These are phyloP conservation scores for Echria macrotheca DNA, from an alignment of 495 filamentous ascomycete genomes.

Conservation along the genomic window DNA sequence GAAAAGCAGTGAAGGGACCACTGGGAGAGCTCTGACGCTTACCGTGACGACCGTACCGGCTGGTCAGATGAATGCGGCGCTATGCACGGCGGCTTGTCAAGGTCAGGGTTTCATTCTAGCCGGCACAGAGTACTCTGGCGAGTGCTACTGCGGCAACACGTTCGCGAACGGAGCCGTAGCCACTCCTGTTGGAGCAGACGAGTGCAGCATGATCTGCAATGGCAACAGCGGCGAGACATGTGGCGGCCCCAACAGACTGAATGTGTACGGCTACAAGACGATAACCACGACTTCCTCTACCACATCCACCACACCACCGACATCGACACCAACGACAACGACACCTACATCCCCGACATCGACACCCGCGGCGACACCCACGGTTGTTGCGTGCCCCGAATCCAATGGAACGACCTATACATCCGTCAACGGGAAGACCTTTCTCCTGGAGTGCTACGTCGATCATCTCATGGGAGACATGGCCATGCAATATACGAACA, in stretches of 20 bases:
- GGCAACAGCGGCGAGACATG: conserved; percentile 51
- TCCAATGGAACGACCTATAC: too few species aligned
- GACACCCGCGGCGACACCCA: conserved; percentile 23
- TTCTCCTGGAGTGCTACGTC: too few species aligned
- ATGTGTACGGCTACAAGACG: conserved; percentile 40
- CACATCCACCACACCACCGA: too few species aligned
- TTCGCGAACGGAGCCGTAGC: conserved; percentile 43
- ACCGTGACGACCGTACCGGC: conserved; percentile 21
- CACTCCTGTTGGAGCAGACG: conserved; percentile 34
- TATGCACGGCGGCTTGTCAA: conserved; percentile 53
- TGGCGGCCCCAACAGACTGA: conserved; percentile 48
- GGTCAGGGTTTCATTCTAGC: conserved; percentile 43
- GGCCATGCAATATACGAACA: too few species aligned
- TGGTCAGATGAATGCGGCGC: conserved; percentile 48
- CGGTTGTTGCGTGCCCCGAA: too few species aligned
- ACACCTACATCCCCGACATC: conserved; percentile 15
- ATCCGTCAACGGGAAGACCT: too few species aligned
- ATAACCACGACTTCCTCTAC: background rate
- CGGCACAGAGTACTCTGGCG: conserved; percentile 58
- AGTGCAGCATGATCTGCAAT: conserved; percentile 53
- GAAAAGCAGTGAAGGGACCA: conserved; percentile 37
- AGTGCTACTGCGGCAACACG: conserved; percentile 61
- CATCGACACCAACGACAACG: conserved; percentile 3
- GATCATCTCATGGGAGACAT: too few species aligned
- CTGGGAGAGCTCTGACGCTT: conserved; percentile 29